phyloP scores from a whole-genome alignment of 164 flowering plant genomes.

The Vitis rotundifolia region DNA sequence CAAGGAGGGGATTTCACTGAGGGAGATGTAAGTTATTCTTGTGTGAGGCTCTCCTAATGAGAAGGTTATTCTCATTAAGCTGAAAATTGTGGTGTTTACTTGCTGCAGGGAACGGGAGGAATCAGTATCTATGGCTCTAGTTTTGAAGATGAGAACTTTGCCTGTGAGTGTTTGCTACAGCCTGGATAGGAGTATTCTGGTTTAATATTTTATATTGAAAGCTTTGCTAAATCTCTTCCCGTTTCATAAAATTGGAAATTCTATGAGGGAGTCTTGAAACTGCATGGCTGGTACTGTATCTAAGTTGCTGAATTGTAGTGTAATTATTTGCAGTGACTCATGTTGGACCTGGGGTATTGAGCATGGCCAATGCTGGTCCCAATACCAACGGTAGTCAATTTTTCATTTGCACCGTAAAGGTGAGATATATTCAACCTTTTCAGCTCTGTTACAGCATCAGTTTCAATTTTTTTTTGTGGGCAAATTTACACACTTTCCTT shows the following conservation, averaged over 20 bases:
- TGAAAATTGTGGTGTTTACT: constrained; percentile 10
- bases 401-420: constrained; percentile 83
- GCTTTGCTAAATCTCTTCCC: background rate
- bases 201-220: background rate
- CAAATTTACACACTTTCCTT: background rate
- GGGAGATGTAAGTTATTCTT: constrained; percentile 51
- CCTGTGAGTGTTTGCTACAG: constrained; percentile 42
- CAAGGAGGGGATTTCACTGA: constrained; percentile 81
- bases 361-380: constrained; percentile 93
- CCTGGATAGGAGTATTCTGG: background rate
- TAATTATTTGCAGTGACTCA: constrained; percentile 59
- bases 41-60: background rate
- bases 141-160: constrained; percentile 72
- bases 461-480: background rate
- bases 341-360: constrained; percentile 73
- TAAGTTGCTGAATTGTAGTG: background rate
- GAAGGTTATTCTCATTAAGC: background rate
- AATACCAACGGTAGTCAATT: constrained; percentile 84
- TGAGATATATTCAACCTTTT: constrained; percentile 16
- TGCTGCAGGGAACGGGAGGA: constrained; percentile 82
- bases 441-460: background rate
- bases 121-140: constrained; percentile 68
- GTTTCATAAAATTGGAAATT: background rate
- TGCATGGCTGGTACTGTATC: background rate
- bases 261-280: background rate